phyloP scores from a whole-genome alignment of 2,329 filamentous ascomycete species.

The Neonectria neomacrospora region DNA sequence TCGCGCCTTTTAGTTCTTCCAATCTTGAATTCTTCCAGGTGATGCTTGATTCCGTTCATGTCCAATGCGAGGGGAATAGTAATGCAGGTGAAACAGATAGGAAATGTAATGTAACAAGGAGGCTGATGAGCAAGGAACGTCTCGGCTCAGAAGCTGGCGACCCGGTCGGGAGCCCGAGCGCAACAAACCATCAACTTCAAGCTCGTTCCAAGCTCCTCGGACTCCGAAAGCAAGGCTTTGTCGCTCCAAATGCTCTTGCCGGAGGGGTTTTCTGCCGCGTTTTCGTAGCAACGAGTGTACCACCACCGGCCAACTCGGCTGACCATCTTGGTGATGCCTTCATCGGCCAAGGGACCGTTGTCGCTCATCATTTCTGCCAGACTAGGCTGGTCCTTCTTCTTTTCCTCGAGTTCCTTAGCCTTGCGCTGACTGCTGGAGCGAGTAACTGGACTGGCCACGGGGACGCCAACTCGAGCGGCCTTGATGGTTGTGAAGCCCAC shows the following conservation, averaged over 20 bases:
- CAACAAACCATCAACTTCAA: conserved; percentile 93
- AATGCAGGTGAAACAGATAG: conserved; percentile 28
- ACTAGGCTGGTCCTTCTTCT: conserved; percentile 60
- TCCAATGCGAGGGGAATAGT: conserved; percentile 21
- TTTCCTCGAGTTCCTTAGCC: conserved; percentile 29
- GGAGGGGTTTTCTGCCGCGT: conserved; percentile 60
- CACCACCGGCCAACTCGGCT: conserved; percentile 94
- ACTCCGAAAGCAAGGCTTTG: conserved; percentile 79
- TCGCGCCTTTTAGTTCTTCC: conserved; percentile 44
- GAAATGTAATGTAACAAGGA: conserved; percentile 27
- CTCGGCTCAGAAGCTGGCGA: conserved; percentile 58
- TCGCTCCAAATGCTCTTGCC: conserved; percentile 81
- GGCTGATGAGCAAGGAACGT: background rate
- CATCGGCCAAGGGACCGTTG: conserved; percentile 76
- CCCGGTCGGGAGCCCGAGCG: conserved; percentile 78
- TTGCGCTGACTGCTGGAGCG: conserved; percentile 39
- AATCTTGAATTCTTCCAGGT: conserved; percentile 38
- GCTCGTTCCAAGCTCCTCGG: conserved; percentile 85
- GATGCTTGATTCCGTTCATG: conserved; percentile 26
- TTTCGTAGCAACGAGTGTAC: conserved; percentile 94
- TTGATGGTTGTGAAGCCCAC: conserved; percentile 79
- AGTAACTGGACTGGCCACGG: conserved; percentile 68
- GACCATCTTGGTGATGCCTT: conserved; percentile 91
- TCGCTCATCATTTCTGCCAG: conserved; percentile 80
- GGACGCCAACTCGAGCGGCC: conserved; percentile 80